Base-by-base conservation (phyloP, 1,284 basidiomycete species). In the Schizophyllum commune region DNA sequence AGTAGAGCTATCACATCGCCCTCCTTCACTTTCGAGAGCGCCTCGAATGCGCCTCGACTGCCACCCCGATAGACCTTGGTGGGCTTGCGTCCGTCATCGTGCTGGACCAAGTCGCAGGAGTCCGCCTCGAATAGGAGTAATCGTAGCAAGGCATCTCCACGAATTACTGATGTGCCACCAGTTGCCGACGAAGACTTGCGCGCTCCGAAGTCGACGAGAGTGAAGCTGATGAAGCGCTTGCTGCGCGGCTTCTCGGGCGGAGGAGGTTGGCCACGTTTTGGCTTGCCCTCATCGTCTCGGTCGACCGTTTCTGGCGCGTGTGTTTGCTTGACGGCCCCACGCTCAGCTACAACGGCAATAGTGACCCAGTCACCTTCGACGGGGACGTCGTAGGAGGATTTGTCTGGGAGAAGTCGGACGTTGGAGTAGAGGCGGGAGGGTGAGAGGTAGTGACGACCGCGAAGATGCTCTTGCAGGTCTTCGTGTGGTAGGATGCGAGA, bases 291-390 rank as follows among this genome's bases (percentile, higher is more conserved):
- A 52, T 79, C 80, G 15, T 79, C 80, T 32, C 73, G 77, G 20
- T 77, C 77, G 39, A 83, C 68, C n/a, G 78, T 77, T 4, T 87
- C 82, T 8, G 87, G 85, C 15, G 86, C 85, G 61, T 79, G 82
- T 53, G 82, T 88, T 65, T 86, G 79, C 64, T 83, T 85, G 66
- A 94, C 75, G 20, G 84, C 85, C 4, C 91, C 87, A 34, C 92
- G 85, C 73, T 95, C 92, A 4, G 92, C 93, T 21, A 96, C 84
- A 6, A 95, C 92, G 1, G 90, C 93, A 59, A 96, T 90, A 7
- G 91, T 91, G 55, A 96, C 83, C 89, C 91, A 98, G 73, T 98
- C 96, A 1, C 92, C 91, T 5, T 86, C 83, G 4, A 98, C 86
- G 1, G 96, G 96, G 0, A 99, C 83, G 58, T 97, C 93, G 72